Evolutionary conservation across 208 protist genomes (phyloP), one percentile per base, ranked within the genome.

Genomic region (Trypanosoma brucei): DNA sequence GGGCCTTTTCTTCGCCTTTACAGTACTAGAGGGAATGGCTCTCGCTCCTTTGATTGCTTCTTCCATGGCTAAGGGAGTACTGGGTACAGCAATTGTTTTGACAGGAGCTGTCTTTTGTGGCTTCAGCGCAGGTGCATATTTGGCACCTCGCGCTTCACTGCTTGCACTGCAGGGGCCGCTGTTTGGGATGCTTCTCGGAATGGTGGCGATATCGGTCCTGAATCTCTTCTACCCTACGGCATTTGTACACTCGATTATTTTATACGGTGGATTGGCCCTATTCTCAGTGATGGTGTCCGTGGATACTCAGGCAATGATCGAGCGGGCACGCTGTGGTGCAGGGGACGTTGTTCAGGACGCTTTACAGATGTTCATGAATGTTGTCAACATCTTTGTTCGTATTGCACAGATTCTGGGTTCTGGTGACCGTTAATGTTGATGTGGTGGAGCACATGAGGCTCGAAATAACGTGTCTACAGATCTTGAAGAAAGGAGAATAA

Each of bases 261-360:
- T 95, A 37, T 95, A 95, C 62, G 89, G 89, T 34, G 89, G 89
- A 3, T 70, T 95, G 3, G 89, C 86, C 31, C 77, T 95, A 46
- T 95, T 95, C 59, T 93, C 86, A 0, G 42, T 91, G 11, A 79
- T 95, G 67, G 75, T 95, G 14, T 68, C 89, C 7, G 76, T 75
- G 9, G 89, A 95, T 60, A 95, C 89, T 36, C 86, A 93, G 72
- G 83, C 84, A 6, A 93, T 95, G 89, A 92, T 95, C 71, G 89
- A 95, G 65, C 84, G 86, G 9, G 89, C 89, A 0, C 75, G 85
- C 33, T 91, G 84, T 65, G 89, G 89, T 2, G 83, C 78, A 11
- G 83, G 82, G 30, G 89, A 95, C 55, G 76, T 88, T 59, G 87
- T 95, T 51, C 76, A 88, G 59, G 89, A 95, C 54, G 84, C 86